A percentile compares a stretch with the other conserved stretches of the same genome.
Evolutionary conservation across 805 yeast genomes (phyloP).

Genomic region (Myxozyma vanderwaltii): DNA sequence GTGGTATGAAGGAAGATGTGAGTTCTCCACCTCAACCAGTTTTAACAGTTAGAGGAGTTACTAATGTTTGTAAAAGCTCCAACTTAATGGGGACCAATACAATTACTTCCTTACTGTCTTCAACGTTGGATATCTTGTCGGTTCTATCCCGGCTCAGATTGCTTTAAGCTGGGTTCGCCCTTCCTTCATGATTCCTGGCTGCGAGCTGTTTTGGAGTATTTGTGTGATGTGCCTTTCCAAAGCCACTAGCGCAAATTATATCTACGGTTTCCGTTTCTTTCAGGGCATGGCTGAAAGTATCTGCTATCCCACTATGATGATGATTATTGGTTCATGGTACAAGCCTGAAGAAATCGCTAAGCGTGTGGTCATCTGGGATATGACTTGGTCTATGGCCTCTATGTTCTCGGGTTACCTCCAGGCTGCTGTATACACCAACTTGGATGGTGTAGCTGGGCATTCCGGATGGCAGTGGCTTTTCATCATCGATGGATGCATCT

Average conservation of each 20-base stretch:
- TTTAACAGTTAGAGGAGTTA: no score
- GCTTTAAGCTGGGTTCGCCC: conserved; percentile 63
- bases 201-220: conserved; percentile 69
- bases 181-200: conserved; percentile 53
- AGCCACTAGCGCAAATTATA: conserved; percentile 52
- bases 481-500: conserved; percentile 63
- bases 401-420: conserved; percentile 66
- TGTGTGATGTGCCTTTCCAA: conserved; percentile 60
- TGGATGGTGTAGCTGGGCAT: conserved; percentile 56
- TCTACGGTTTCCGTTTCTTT: conserved; percentile 65
- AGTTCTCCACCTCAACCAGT: no score
- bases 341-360: conserved; percentile 59
- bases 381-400: conserved; percentile 64
- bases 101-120: conserved; percentile 59
- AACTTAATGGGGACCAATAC: conserved; percentile 63
- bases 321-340: conserved; percentile 60
- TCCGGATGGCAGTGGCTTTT: conserved; percentile 77
- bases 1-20: conserved; percentile 57
- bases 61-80: conserved; percentile 42
- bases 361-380: conserved; percentile 61
- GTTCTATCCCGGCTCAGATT: conserved; percentile 57
- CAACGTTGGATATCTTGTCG: conserved; percentile 57
- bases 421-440: conserved; percentile 52
- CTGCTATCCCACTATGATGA: conserved; percentile 51
- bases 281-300: conserved; percentile 72